Percentiles rank a stretch among this genome's conserved stretches.
phyloP scores from a whole-genome alignment of 1,284 basidiomycete genomes.

The Irpex rosettiformis region DNA sequence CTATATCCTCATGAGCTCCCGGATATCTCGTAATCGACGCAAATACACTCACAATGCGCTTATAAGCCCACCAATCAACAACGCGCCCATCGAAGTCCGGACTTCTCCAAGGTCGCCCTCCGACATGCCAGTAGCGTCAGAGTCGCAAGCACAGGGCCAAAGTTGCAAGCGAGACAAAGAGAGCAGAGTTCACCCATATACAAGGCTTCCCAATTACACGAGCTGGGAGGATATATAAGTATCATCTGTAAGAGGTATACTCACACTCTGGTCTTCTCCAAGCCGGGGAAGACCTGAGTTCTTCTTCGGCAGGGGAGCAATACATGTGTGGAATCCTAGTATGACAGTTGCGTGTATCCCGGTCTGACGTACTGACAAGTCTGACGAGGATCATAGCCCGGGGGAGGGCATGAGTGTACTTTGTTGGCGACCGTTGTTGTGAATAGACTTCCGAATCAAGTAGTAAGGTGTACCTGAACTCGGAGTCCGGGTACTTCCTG shows the following conservation, averaged over 20 bases:
- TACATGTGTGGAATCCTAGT: neutral
- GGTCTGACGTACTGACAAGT: neutral
- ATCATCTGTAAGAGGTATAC: neutral
- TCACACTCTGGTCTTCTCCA: no score
- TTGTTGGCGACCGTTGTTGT: no score
- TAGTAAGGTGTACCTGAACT: no score
- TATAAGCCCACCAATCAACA: neutral
- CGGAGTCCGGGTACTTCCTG: no score
- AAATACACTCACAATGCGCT: neutral
- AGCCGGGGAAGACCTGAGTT: no score
- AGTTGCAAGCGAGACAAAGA: neutral
- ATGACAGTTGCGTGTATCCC: neutral
- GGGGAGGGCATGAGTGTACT: neutral
- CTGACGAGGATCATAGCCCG: neutral
- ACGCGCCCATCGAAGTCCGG: neutral
- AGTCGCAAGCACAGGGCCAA: neutral
- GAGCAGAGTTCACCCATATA: neutral
- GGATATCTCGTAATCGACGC: neutral
- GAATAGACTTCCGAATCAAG: no score
- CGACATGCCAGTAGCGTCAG: neutral
- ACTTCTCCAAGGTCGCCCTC: neutral
- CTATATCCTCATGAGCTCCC: slow-evolving; percentile 6
- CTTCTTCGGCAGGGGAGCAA: no score
- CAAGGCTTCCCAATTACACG: no score
- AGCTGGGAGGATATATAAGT: no score